phyloP scores from a whole-genome alignment of 352 stramenopile genomes.

The Globisporangium barbulae region DNA sequence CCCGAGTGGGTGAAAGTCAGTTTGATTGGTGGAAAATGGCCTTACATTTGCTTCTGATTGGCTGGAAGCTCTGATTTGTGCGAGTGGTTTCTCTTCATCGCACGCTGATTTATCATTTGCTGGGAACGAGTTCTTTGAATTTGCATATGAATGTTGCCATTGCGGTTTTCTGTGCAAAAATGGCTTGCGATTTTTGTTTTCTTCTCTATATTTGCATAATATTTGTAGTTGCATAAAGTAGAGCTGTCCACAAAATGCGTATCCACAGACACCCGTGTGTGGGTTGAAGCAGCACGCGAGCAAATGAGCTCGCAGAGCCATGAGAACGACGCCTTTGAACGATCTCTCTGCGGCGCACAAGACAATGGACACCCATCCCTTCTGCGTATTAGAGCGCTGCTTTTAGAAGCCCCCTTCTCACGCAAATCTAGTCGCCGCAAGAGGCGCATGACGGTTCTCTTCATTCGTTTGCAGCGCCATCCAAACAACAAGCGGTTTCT shows the following conservation, averaged over 20 bases:
- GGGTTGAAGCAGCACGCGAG: neutral
- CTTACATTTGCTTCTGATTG: neutral
- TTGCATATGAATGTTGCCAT: neutral
- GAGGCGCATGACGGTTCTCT: too few relatives aligned
- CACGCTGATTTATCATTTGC: slow-evolving; percentile 1
- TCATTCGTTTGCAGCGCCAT: too few relatives aligned
- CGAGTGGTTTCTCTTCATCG: neutral
- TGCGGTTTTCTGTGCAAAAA: neutral
- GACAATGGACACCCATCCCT: neutral
- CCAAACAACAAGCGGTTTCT: neutral
- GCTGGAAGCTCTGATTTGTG: slow-evolving; percentile 1
- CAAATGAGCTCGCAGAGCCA: neutral
- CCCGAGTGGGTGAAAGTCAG: neutral
- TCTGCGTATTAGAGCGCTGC: too few relatives aligned
- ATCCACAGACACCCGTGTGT: neutral
- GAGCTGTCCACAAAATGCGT: neutral
- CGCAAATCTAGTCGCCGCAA: too few relatives aligned
- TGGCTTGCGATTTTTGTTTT: neutral
- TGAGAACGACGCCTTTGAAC: neutral
- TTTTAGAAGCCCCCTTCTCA: too few relatives aligned
- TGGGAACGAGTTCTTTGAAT: neutral
- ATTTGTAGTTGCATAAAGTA: neutral
- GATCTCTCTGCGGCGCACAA: too few relatives aligned
- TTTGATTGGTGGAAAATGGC: slow-evolving; percentile 1
- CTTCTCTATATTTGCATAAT: neutral